Base-by-base conservation (phyloP, 2,329 filamentous ascomycete genomes). In the Phyllosticta citriasiana region DNA sequence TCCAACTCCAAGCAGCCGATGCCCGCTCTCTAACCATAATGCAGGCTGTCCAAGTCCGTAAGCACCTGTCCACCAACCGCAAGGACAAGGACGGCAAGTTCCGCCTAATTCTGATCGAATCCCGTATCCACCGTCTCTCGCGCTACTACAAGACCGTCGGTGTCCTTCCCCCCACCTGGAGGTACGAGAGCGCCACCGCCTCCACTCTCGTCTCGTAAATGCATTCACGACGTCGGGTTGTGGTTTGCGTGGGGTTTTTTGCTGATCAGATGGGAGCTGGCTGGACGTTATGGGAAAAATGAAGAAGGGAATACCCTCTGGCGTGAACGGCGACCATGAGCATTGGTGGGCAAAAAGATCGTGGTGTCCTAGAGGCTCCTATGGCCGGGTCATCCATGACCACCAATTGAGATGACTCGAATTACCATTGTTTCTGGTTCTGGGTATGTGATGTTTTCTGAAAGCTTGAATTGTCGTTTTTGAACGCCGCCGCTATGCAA, bases 71-170 rank as follows among this genome's bases (percentile, higher is more conserved):
- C 87, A 91, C 91, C 82, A 99, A 99, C 88, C 93, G 94, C 82
- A 99, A 99, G 88, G 94, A 99, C 86, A 96, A 91, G 85, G 94
- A 99, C 86, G 90, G 88, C 85, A 99, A 99, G 86, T 99, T 99
- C 90, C 93, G 94, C 78, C 90, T 99, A 70, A 99, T 99, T 93
- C 89, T 99, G 73, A 96, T 99, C 82, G 94, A 99, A 86, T 97
- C 94, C 78, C 91, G 95, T 82, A 97, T 99, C 82, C 94, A 99
- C 89, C 93, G 94, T 84, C 89, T 99, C 71, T 94, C 91, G 77
- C 89, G 94, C 73, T 97, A 97, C 89, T 99, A 97, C 90, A 97
- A 97, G 89, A 93, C 91, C 78, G 93, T 88, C 73, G 84, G 85
- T 80, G 84, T 82, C 69, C 82, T 88, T 64, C 84, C 93, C 74